These are phyloP conservation scores for Phaseolus coccineus DNA, from an alignment of 331 rosid genomes.

Conservation along the genomic window DNA sequence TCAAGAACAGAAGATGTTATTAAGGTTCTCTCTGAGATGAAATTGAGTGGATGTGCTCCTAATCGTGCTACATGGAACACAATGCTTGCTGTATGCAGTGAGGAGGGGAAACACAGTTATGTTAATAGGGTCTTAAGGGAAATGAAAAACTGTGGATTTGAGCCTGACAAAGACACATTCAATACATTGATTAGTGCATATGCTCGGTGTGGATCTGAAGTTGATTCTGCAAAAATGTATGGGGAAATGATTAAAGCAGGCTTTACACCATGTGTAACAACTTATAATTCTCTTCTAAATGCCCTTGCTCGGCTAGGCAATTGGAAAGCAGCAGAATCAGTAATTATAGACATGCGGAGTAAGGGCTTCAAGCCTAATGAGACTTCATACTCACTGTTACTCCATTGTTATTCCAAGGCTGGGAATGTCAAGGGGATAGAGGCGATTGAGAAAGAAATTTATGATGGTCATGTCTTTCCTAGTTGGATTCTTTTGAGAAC, in stretches of 20 bases:
- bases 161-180: slow-evolving; percentile 95
- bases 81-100: slow-evolving; percentile 89
- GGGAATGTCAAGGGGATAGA: slow-evolving; percentile 77
- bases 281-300: slow-evolving; percentile 90
- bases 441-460: slow-evolving; percentile 71
- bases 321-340: slow-evolving; percentile 87
- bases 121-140: slow-evolving; percentile 76
- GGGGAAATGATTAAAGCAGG: slow-evolving; percentile 87
- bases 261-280: slow-evolving; percentile 76
- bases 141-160: slow-evolving; percentile 93
- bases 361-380: slow-evolving; percentile 89
- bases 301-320: slow-evolving; percentile 86
- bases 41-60: slow-evolving; percentile 82
- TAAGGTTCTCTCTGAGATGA: slow-evolving; percentile 79
- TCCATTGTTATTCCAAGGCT: slow-evolving; percentile 78
- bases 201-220: slow-evolving; percentile 90
- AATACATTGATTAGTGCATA: slow-evolving; percentile 89
- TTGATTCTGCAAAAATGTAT: slow-evolving; percentile 75
- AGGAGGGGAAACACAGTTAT: slow-evolving; percentile 73
- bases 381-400: slow-evolving; percentile 87
- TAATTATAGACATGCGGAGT: slow-evolving; percentile 72
- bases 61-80: slow-evolving; percentile 90
- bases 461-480: slow-evolving; percentile 73
- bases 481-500: slow-evolving; percentile 88
- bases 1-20: slow-evolving; percentile 75